These are phyloP conservation scores for Picochlorum costavermella DNA, from an alignment of 139 green algal species.

Conservation along the genomic window DNA sequence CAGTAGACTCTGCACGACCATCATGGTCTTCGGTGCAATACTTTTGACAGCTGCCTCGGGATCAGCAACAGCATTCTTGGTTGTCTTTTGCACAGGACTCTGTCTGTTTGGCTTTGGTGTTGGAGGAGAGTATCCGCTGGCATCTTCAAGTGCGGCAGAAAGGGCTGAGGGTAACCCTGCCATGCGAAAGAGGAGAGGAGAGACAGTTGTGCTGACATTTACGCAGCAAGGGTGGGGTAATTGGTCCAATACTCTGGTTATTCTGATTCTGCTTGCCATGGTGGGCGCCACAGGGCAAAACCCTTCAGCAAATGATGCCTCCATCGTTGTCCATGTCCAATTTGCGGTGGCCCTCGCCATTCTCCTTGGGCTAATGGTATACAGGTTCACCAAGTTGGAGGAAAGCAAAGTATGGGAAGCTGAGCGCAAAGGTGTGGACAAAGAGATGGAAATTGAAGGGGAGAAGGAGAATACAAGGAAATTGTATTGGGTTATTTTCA, in stretches of 20 bases:
- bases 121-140: conserved; percentile 63
- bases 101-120: conserved; percentile 42
- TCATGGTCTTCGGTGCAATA: conserved; percentile 59
- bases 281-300: conserved; percentile 7
- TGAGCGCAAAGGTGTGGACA: conserved; percentile 25
- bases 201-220: conserved; percentile 26
- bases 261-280: conserved; percentile 13
- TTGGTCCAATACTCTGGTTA: conserved; percentile 18
- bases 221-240: conserved; percentile 25
- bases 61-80: conserved; percentile 26
- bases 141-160: conserved; percentile 62
- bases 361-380: conserved; percentile 31
- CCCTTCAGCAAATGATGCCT: neutral
- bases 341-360: conserved; percentile 33
- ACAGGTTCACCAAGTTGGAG: conserved; percentile 27
- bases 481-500: conserved; percentile 18
- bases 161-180: conserved; percentile 42
- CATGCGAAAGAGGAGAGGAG: conserved; percentile 33
- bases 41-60: conserved; percentile 34
- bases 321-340: conserved; percentile 18
- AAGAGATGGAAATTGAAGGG: conserved; percentile 17
- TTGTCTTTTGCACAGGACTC: conserved; percentile 41
- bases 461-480: conserved; percentile 3
- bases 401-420: conserved; percentile 34
- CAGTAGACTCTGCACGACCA: conserved; percentile 35